Evolutionary conservation across 192 early-diverging fungal species (phyloP), one percentile per base, ranked within the genome.

Genomic region (Umbelopsis vinacea): DNA sequence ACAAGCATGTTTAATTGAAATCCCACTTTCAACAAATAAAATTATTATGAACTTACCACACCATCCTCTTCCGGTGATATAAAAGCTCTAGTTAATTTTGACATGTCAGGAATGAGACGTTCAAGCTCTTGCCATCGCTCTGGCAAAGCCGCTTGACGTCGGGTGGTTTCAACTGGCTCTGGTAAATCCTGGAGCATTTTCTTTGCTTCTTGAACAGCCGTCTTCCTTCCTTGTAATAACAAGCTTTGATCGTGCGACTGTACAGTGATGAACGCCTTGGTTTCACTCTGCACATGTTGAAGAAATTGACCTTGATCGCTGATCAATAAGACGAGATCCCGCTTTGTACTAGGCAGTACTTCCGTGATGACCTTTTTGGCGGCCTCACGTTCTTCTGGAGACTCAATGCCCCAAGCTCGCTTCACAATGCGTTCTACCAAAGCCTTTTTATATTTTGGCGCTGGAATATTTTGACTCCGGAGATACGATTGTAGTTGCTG

Each of bases 301-400:
- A 63, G 57, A 63, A 37, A 63, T 15, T 63, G 57, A 14, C 57
- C 57, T 2, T 63, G 57, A 37, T 63, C 57, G 26, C 57, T 37
- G 33, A 63, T 37, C 26, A 63, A 35, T 11, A 63, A 29, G 14
- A 63, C 57, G 2, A 63, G 33, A 7, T 63, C 57, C 6, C 57
- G 26, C 19, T 63, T 63, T 3, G 35, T 63, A 35, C 57, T 63
- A 4, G 33, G 57, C 11, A 63, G 8, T 0, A 33, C 57, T 63
- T 63, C 33, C 0, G 57, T 35, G 0, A 63, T 9, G 12, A 63
- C 33, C 33, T 63, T 37, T 22, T 14, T 19, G 15, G 17, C 57
- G 17, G 57, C 57, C 19, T 11, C 57, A 17, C 57, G 33, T 26
- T 63, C 29, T 37, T 63, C 29, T 37, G 57, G 57, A 3, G 57